phyloP scores from a whole-genome alignment of 441 rosid genomes.

The Euphorbia neoarborescens region DNA sequence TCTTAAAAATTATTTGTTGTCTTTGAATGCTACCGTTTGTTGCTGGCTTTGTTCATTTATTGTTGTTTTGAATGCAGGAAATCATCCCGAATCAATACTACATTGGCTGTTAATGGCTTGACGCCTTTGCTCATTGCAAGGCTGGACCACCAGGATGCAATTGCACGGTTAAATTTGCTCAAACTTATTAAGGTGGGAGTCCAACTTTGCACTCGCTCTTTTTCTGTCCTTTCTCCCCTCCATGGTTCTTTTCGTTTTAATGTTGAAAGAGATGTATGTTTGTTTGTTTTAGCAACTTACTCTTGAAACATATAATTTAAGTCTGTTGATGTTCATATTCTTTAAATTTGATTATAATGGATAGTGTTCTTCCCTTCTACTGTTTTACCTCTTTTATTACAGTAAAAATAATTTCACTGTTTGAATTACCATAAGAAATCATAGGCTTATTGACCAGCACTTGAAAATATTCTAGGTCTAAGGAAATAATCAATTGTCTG shows the following conservation, averaged over 20 bases:
- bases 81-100: conserved; percentile 80
- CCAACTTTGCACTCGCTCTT: neutral
- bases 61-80: conserved; percentile 48
- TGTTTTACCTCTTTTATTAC: neutral
- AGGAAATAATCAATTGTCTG: no score
- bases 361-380: no score
- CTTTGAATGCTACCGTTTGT: neutral
- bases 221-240: no score
- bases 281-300: no score
- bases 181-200: conserved; percentile 72
- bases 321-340: no score
- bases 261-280: neutral
- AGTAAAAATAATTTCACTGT: no score
- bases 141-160: conserved; percentile 94
- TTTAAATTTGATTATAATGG: no score
- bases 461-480: no score
- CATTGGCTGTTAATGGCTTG: conserved; percentile 89
- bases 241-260: neutral
- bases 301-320: no score
- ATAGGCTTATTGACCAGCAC: no score
- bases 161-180: conserved; percentile 89
- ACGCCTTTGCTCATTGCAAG: conserved; percentile 79
- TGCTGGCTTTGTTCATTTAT: neutral
- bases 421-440: no score
- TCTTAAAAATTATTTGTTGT: neutral